Evolutionary conservation across 164 flowering plant species (phyloP).

Genomic region (Vitis vinifera): ASM3070453v1 NC_081821.1:8609501-8610000

Average conservation of each 20-base stretch:
- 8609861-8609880: slow-evolving; percentile 95
- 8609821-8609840: slow-evolving; percentile 96
- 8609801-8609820: slow-evolving; percentile 88
- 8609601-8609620: slow-evolving; percentile 13
- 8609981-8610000: slow-evolving; percentile 85
- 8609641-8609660: slow-evolving; percentile 39
- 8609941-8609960: slow-evolving; percentile 90
- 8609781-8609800: slow-evolving; percentile 92
- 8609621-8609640: slow-evolving; percentile 22
- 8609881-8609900: slow-evolving; percentile 97
- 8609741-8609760: slow-evolving; percentile 27
- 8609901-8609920: slow-evolving; percentile 93
- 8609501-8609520: slow-evolving; percentile 49
- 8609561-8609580: slow-evolving; percentile 7
- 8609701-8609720: slow-evolving; percentile 50
- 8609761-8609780: slow-evolving; percentile 63
- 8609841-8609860: slow-evolving; percentile 98
- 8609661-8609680: slow-evolving; percentile 35
- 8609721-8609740: slow-evolving; percentile 18
- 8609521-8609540: slow-evolving; percentile 19
- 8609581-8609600: slow-evolving; percentile 20
- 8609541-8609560: slow-evolving; percentile 14
- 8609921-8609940: slow-evolving; percentile 76
- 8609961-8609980: slow-evolving; percentile 92
- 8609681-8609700: slow-evolving; percentile 48